A percentile compares a stretch with the other conserved stretches of the same genome.
Evolutionary conservation across 2,329 filamentous ascomycete genomes (phyloP).

Genomic region (Neonectria punicea): DNA sequence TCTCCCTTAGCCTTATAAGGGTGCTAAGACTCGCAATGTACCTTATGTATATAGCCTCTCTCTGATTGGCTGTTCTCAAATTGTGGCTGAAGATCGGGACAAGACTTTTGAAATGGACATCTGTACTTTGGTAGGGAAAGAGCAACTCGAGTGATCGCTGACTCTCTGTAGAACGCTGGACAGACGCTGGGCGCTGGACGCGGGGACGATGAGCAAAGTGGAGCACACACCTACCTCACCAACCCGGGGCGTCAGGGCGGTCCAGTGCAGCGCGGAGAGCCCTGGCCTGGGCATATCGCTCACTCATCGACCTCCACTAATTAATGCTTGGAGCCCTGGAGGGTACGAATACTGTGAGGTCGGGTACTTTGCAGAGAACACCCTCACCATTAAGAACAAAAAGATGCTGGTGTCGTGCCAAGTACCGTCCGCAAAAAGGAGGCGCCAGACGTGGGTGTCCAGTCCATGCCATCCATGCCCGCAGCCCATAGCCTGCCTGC

Average conservation of each 20-base stretch:
- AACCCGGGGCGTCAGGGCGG: background rate
- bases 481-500: background rate
- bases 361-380: background rate
- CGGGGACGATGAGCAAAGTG: too few species aligned
- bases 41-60: too few species aligned
- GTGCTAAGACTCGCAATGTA: too few species aligned
- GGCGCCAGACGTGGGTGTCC: constrained; percentile 22
- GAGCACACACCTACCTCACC: too few species aligned
- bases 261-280: background rate
- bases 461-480: constrained; percentile 19
- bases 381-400: constrained; percentile 5
- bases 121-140: constrained; percentile 9
- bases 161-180: background rate
- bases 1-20: too few species aligned
- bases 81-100: too few species aligned
- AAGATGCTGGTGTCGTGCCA: background rate
- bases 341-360: background rate
- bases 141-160: background rate
- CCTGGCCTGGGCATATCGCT: background rate
- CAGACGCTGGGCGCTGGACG: too few species aligned
- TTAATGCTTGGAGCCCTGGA: background rate
- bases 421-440: constrained; percentile 9
- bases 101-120: too few species aligned
- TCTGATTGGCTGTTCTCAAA: too few species aligned
- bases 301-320: background rate